Base-by-base conservation (phyloP, 306 rosid species). In the Prinsepia uniflora region DNA sequence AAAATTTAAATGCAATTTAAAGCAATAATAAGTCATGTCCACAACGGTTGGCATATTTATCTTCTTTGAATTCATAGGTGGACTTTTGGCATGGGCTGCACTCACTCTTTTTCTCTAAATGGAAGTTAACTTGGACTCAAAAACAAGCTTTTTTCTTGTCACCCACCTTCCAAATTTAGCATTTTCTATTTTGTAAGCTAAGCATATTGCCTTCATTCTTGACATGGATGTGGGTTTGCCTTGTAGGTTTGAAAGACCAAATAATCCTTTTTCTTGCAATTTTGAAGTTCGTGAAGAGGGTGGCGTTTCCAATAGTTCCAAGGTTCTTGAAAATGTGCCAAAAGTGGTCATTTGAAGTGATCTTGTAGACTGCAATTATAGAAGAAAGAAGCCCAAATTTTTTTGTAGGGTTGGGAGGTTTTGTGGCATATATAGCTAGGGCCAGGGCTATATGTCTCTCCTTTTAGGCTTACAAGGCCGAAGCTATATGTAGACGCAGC, bases 121-220 rank as follows among this genome's bases (percentile, higher is more conserved):
- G 77, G 73, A 57, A 69, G 68, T 20, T 42, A 42, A 65, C 2
- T 72, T 68, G 68, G 43, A 57, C 24, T 65, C 72, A 22, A 63
- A 79, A 75, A 64, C 70, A 66, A 74, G 64, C 76, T 30, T 70
- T 41, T 9, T 68, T 50, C 54, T 17, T 50, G 50, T 65, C 76
- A 65, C 30, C 67, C 48, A 77, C 73, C 84, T 30, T 74, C 86
- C 81, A 67, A 63, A 73, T 75, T 54, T 72, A 63, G 39, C 40
- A 11, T 67, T 45, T 61, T 74, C 68, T 63, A 48, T 40, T 81
- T 74, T 55, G 75, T 54, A 63, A 61, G 78, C 69, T 53, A 74
- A 60, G 78, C 48, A 34, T 44, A n/a, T 24, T 6, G 55, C 17
- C 47, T 47, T 18, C 8, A 72, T 11, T 24, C 0, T 20, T n/a